These are phyloP conservation scores for Cryomyces minteri DNA, from an alignment of 495 filamentous ascomycete genomes.

Conservation along the genomic window DNA sequence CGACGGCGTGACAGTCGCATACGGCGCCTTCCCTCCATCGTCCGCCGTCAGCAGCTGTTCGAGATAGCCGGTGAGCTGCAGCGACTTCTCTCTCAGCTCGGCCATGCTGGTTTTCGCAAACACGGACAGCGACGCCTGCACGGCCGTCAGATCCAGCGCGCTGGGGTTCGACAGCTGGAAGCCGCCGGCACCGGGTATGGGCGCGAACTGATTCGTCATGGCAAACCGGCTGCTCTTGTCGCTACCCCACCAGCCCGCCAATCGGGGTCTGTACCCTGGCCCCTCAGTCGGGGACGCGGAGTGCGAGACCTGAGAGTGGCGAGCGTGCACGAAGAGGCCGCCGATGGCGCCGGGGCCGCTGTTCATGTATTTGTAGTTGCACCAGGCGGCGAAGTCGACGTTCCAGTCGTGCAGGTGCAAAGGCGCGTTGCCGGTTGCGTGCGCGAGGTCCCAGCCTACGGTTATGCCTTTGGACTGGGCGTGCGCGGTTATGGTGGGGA, in stretches of 20 bases:
- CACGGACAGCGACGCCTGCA: constrained; percentile 60
- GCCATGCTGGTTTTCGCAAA: constrained; percentile 57
- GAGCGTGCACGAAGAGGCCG: constrained; percentile 72
- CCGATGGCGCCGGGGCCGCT: constrained; percentile 76
- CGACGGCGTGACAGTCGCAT: constrained; percentile 63
- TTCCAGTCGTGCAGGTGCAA: constrained; percentile 78
- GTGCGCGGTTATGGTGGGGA: constrained; percentile 62
- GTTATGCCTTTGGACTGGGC: constrained; percentile 60
- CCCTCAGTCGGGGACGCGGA: neutral
- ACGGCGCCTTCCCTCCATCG: constrained; percentile 30
- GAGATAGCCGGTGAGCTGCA: constrained; percentile 61
- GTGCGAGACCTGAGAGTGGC: constrained; percentile 23
- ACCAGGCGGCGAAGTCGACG: constrained; percentile 95
- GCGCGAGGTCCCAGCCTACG: constrained; percentile 89
- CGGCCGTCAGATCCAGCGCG: constrained; percentile 45
- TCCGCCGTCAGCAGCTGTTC: constrained; percentile 43
- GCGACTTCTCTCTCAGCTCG: constrained; percentile 52
- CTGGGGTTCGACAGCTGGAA: constrained; percentile 55
- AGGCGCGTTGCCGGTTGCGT: constrained; percentile 82
- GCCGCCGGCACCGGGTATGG: constrained; percentile 47
- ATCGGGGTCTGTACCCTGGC: constrained; percentile 31
- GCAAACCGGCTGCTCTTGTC: constrained; percentile 57
- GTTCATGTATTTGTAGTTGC: constrained; percentile 94
- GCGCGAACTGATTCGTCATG: constrained; percentile 64
- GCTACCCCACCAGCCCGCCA: constrained; percentile 85